A percentile compares a stretch with the other conserved stretches of the same genome.
phyloP scores from a whole-genome alignment of 495 filamentous ascomycete species.

The Tetracladium marchalianum region DNA sequence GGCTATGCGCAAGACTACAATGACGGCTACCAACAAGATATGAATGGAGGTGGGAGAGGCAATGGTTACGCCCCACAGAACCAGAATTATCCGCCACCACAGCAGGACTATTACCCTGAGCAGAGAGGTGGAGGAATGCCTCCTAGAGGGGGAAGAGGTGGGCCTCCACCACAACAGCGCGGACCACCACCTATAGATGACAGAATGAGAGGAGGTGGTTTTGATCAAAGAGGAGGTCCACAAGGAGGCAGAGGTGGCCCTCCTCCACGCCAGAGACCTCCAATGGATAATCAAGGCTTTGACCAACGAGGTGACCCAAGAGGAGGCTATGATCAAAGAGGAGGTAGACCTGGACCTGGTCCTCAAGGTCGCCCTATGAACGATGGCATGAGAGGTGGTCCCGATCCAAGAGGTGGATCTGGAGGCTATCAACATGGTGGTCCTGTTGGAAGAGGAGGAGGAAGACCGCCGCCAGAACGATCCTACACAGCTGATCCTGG shows the following conservation, averaged over 20 bases:
- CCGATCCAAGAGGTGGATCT: conserved; percentile 25
- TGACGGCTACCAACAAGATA: conserved; percentile 26
- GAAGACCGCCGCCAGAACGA: conserved; percentile 15
- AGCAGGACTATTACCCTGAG: conserved; percentile 30
- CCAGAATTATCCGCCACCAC: conserved; percentile 37
- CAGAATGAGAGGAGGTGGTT: conserved; percentile 19
- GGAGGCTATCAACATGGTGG: conserved; percentile 29
- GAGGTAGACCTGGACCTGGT: neutral
- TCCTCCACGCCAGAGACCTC: neutral
- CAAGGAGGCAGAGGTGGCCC: conserved; percentile 28
- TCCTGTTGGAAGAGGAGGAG: conserved; percentile 16
- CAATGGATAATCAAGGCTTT: neutral
- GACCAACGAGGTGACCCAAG: conserved; percentile 11
- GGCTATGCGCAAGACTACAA: conserved; percentile 22
- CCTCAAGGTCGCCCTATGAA: conserved; percentile 12
- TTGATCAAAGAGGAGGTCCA: conserved; percentile 23
- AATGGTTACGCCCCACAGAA: conserved; percentile 41
- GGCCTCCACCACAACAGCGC: conserved; percentile 29
- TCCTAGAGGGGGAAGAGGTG: conserved; percentile 18
- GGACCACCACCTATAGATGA: conserved; percentile 8
- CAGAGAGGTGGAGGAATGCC: conserved; percentile 21
- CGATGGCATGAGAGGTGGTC: conserved; percentile 22
- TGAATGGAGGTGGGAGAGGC: conserved; percentile 34
- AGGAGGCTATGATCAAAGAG: conserved; percentile 18
- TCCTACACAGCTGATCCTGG: conserved; percentile 14